Evolutionary conservation across 1,284 basidiomycete species (phyloP).

Genomic region (Tranzscheliella williamsii): DNA sequence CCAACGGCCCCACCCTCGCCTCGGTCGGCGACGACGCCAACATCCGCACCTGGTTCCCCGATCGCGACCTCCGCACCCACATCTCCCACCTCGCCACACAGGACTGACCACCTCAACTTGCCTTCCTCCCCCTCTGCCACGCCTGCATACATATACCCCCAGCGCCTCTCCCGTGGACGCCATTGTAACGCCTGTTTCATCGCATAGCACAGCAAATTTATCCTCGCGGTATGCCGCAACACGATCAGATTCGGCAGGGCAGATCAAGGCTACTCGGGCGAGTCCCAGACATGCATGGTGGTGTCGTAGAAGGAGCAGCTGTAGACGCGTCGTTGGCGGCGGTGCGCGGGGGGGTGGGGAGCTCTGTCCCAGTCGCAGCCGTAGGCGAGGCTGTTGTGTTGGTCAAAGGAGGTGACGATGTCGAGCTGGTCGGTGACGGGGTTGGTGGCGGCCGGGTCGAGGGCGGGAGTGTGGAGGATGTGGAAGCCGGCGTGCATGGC

Average conservation of each 20-base stretch:
- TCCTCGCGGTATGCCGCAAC: too few species aligned
- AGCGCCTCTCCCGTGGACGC: too few species aligned
- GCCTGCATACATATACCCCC: too few species aligned
- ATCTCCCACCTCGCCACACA: neutral
- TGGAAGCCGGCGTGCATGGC: constrained; percentile 99
- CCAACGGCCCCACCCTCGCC: constrained; percentile 47
- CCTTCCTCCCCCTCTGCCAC: too few species aligned
- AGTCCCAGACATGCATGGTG: constrained; percentile 72
- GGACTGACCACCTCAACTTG: too few species aligned
- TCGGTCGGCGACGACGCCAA: constrained; percentile 51
- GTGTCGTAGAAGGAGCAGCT: constrained; percentile 98
- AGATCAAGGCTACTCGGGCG: too few species aligned
- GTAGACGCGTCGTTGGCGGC: constrained; percentile 68
- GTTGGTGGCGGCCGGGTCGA: too few species aligned
- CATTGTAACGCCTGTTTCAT: too few species aligned
- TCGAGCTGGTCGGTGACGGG: constrained; percentile 9
- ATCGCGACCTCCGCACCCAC: constrained; percentile 56
- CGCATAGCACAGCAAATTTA: too few species aligned
- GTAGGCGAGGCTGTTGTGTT: constrained; percentile 84
- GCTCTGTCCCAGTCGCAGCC: constrained; percentile 88
- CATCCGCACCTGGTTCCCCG: constrained; percentile 61
- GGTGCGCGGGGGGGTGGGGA: constrained; percentile 30
- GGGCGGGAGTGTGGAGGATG: constrained; percentile 24
- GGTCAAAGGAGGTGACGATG: constrained; percentile 70
- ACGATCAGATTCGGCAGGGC: too few species aligned